These are phyloP conservation scores for Aspergillus neotritici DNA, from an alignment of 2,329 filamentous ascomycete genomes.

Conservation along the genomic window DNA sequence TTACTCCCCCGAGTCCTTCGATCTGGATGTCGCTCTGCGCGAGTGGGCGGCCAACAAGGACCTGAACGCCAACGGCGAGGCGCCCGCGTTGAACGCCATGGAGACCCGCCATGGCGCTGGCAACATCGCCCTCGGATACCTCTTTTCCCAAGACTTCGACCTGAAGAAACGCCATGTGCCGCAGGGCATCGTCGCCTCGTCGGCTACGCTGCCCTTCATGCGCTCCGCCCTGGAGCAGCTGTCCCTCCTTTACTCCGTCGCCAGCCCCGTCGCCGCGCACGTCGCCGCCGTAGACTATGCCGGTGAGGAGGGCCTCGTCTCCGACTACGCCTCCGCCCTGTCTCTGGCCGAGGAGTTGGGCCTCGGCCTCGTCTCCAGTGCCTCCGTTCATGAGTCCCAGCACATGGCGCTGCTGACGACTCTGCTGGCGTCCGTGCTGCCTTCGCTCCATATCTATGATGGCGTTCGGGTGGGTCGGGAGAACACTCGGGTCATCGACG, in stretches of 20 bases:
- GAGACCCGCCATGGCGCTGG: conserved; percentile 87
- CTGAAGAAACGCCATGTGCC: conserved; percentile 84
- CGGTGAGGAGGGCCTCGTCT: conserved; percentile 64
- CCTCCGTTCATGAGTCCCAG: conserved; percentile 84
- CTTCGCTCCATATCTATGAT: conserved; percentile 85
- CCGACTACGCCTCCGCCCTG: conserved; percentile 79
- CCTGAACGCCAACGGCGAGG: conserved; percentile 74
- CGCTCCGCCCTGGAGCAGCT: conserved; percentile 85
- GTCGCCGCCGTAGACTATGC: conserved; percentile 85
- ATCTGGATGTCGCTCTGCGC: conserved; percentile 77
- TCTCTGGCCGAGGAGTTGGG: conserved; percentile 84
- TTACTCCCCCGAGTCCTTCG: conserved; percentile 90
- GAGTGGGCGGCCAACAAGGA: conserved; percentile 66
- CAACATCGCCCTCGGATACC: conserved; percentile 86
- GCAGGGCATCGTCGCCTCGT: conserved; percentile 83
- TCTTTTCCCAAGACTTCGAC: conserved; percentile 97
- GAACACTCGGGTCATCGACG: conserved; percentile 74
- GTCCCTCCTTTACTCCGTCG: conserved; percentile 81
- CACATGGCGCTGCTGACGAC: conserved; percentile 92
- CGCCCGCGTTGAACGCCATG: conserved; percentile 70
- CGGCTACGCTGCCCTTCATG: conserved; percentile 72
- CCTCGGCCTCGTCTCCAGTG: conserved; percentile 75
- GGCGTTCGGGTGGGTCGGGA: conserved; percentile 77
- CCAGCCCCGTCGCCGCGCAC: conserved; percentile 89
- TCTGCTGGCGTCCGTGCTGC: conserved; percentile 68